Evolutionary conservation across 2,329 filamentous ascomycete genomes (phyloP).

Genomic region (Orbilia oligospora): DNA sequence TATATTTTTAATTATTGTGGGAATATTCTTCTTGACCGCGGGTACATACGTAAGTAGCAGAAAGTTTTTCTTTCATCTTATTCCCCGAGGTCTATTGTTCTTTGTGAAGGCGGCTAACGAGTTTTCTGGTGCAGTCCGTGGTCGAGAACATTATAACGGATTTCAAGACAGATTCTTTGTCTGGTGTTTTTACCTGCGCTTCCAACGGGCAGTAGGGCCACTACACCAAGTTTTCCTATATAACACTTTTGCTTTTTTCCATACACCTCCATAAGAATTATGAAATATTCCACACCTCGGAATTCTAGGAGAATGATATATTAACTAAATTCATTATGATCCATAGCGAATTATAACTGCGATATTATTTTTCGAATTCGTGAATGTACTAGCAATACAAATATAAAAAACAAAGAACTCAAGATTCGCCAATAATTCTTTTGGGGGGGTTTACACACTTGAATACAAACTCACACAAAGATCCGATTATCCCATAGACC

Average conservation of each 20-base stretch:
- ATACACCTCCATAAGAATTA: not conserved
- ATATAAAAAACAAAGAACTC: not conserved
- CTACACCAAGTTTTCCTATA: not conserved
- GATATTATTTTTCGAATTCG: not conserved
- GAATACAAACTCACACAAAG: not conserved
- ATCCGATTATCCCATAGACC: not conserved
- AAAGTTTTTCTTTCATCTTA: conserved; percentile 63
- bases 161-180: conserved; percentile 76
- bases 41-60: conserved; percentile 81
- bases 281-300: not conserved
- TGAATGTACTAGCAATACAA: not conserved
- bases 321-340: not conserved
- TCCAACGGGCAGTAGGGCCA: conserved; percentile 74
- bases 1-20: conserved; percentile 78
- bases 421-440: not conserved
- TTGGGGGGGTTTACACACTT: too few relatives aligned
- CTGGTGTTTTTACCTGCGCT: conserved; percentile 81
- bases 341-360: not conserved
- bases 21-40: conserved; percentile 83
- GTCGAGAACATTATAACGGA: conserved; percentile 82
- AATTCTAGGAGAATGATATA: not conserved
- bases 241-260: not conserved
- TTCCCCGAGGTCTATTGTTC: conserved; percentile 64
- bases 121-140: conserved; percentile 27
- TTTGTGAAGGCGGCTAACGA: conserved; percentile 32